Evolutionary conservation across 2,329 filamentous ascomycete genomes (phyloP).

Genomic region (Phaeosphaeriaceae sp.): DNA sequence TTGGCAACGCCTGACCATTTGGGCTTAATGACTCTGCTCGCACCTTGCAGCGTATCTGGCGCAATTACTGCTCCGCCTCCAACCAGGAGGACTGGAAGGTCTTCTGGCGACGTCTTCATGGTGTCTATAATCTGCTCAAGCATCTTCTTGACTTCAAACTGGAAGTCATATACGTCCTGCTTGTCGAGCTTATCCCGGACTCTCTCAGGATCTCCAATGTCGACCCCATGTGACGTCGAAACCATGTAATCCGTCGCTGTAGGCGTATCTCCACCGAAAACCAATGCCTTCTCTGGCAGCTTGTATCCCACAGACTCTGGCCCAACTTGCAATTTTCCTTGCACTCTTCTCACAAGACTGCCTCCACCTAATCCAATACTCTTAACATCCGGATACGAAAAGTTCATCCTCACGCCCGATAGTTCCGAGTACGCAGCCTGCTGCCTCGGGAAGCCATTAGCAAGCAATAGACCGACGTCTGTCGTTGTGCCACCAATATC

Average conservation of each 20-base stretch:
- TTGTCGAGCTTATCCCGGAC: conserved; percentile 46
- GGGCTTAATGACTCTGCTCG: conserved; percentile 65
- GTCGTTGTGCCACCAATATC: conserved; percentile 74
- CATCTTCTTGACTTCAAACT: conserved; percentile 57
- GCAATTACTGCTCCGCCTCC: conserved; percentile 70
- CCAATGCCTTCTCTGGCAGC: conserved; percentile 61
- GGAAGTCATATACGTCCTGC: conserved; percentile 50
- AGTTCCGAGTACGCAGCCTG: conserved; percentile 69
- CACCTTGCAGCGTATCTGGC: conserved; percentile 63
- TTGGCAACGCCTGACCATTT: conserved; percentile 68
- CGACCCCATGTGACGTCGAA: conserved; percentile 42
- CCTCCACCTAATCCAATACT: conserved; percentile 68
- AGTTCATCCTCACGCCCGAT: conserved; percentile 69
- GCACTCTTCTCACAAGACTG: conserved; percentile 58
- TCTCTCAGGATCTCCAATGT: conserved; percentile 54
- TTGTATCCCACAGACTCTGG: conserved; percentile 70
- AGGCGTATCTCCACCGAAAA: conserved; percentile 64
- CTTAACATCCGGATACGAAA: conserved; percentile 63
- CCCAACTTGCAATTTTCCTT: conserved; percentile 58
- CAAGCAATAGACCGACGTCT: conserved; percentile 68
- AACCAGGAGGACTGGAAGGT: conserved; percentile 67
- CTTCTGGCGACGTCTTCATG: conserved; percentile 69
- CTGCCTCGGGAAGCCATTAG: conserved; percentile 70
- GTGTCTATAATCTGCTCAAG: conserved; percentile 66
- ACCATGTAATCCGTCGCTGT: conserved; percentile 67